These are phyloP conservation scores for Asclepias syriaca DNA, from an alignment of 257 asterid genomes.

Conservation along the genomic window DNA sequence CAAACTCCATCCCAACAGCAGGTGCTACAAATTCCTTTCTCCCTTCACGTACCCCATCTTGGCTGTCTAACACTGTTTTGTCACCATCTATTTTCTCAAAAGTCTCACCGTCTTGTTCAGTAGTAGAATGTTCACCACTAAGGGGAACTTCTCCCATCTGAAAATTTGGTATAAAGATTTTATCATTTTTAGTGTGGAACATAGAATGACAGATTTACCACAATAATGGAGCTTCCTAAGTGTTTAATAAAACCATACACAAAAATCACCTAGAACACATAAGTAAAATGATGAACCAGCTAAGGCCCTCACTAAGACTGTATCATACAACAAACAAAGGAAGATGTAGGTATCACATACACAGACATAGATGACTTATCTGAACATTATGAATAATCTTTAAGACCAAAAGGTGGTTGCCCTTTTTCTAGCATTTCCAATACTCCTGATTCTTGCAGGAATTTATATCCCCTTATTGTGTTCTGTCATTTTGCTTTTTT, in stretches of 20 bases:
- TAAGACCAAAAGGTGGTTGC: background rate
- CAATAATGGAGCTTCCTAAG: background rate
- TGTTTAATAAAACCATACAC: background rate
- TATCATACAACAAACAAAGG: too few relatives aligned
- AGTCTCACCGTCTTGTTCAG: conserved; percentile 25
- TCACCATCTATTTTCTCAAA: conserved; percentile 25
- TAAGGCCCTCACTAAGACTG: background rate
- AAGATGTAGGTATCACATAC: background rate
- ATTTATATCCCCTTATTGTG: background rate
- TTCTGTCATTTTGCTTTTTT: background rate
- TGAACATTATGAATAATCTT: background rate
- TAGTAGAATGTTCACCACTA: conserved; percentile 29
- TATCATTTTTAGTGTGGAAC: background rate
- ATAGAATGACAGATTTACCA: background rate
- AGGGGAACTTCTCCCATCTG: conserved; percentile 54
- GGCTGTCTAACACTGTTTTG: conserved; percentile 20
- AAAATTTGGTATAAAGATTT: conserved; percentile 5
- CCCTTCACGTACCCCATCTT: conserved; percentile 27
- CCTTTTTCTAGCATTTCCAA: background rate
- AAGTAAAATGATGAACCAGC: background rate
- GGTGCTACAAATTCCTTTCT: conserved; percentile 63
- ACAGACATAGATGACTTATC: background rate
- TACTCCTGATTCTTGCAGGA: background rate
- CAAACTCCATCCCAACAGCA: conserved; percentile 79
- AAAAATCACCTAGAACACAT: background rate